Conservation (phyloP, 2,329 filamentous ascomycete genomes). For the Didymella segeticola region DNA sequence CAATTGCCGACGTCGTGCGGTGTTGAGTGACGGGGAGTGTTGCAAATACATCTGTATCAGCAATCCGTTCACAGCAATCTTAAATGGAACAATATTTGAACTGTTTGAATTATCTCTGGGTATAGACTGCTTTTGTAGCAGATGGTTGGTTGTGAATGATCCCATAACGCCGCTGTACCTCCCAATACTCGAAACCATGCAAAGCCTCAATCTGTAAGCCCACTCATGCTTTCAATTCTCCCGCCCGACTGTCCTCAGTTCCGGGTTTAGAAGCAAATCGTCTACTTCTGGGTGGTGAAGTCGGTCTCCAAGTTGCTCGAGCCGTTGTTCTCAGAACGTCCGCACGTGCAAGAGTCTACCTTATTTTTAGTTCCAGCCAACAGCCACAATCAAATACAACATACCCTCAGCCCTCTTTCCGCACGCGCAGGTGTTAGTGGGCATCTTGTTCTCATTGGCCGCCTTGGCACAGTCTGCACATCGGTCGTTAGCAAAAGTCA, state of each 20-base stretch:
- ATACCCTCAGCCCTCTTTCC: constrained; percentile 75
- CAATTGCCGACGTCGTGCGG: too few species aligned
- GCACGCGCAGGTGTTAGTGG: constrained; percentile 75
- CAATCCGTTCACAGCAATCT: not conserved
- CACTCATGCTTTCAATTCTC: not conserved
- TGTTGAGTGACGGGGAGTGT: too few species aligned
- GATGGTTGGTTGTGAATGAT: not conserved
- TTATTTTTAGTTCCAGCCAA: not conserved
- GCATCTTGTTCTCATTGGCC: constrained; percentile 73
- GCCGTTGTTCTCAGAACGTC: constrained; percentile 70
- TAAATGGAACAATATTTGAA: not conserved
- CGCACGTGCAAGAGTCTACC: constrained; percentile 73
- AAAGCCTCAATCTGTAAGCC: not conserved
- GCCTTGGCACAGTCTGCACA: constrained; percentile 72
- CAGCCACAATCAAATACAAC: constrained; percentile 29
- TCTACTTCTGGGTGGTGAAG: constrained; percentile 74
- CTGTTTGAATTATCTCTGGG: constrained; percentile 1
- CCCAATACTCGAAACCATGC: constrained; percentile 15
- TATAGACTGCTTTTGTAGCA: constrained; percentile 11
- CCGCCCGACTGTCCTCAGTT: not conserved
- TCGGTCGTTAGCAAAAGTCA: constrained; percentile 5
- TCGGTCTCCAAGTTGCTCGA: constrained; percentile 77
- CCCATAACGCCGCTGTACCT: constrained; percentile 28
- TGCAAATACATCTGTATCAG: too few species aligned
- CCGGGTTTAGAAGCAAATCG: not conserved